Base-by-base conservation (phyloP, 805 yeast species). In the Cyberlindnera galapagoensis region DNA sequence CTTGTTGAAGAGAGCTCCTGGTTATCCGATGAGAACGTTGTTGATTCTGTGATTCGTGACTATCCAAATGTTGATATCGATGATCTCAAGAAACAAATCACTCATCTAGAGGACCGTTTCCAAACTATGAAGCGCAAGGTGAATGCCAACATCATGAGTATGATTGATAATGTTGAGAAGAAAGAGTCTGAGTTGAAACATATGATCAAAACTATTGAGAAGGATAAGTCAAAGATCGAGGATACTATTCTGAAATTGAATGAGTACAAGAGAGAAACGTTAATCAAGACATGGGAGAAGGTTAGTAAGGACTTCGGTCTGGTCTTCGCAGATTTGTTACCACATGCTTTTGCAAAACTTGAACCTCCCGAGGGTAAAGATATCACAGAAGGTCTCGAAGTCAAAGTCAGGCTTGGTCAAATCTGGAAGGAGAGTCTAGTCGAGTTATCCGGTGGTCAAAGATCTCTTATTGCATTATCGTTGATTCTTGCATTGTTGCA, bases 371-470 rank as follows among this genome's bases (percentile, higher is more conserved):
- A 86, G 43, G 73, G 74, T n/a, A 69, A 71, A 47, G 94, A 85
- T 49, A 82, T 92, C 8, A 83, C 95, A 1, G 74, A 81, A 44
- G 99, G 99, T 13, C 65, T 92, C 11, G 95, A 85, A 51, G 92
- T 92, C 16, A 80, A 77, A 49, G 97, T 92, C 1, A 77, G 83
- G 52, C 63, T 92, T 11, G 98, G 98, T 4, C 76, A 71, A 27
- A 85, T 90, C 5, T 92, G 98, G 98, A 92, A 90, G 53, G 95
- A 88, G 46, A 82, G 95, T 49, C 68, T 92, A 39, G 94, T 87
- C 9, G 99, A 92, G 59, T 66, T 92, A 27, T 84, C 95, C 6
- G 99, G 99, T 35, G 99, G 99, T 13, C 99, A 92, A 57, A 63
- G 97, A 45, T 92, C 97, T 1, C 71, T 94, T 42, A 84, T 90